phyloP scores from a whole-genome alignment of 352 stramenopile genomes.

The Pythium plurisporium region DNA sequence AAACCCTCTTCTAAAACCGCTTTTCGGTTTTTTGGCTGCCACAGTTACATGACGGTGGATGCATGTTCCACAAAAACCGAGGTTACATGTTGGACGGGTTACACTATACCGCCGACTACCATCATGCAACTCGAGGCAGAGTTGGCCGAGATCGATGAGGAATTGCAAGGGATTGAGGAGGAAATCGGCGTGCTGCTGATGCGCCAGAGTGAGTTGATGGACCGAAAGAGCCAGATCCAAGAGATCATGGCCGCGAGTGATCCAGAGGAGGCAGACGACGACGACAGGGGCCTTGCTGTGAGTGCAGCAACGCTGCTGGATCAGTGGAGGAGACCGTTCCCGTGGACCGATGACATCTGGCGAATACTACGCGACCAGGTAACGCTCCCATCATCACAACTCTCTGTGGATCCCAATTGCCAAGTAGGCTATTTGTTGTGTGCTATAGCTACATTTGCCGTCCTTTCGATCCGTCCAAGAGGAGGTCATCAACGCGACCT shows the following conservation, averaged over 20 bases:
- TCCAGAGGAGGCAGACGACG: neutral
- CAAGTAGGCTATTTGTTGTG: too few relatives aligned
- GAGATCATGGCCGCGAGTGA: constrained; percentile 23
- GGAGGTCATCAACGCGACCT: constrained; percentile 88
- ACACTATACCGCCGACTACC: too few relatives aligned
- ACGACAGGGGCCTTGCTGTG: neutral
- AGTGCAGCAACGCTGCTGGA: too few relatives aligned
- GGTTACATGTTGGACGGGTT: neutral
- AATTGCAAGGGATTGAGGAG: constrained; percentile 50
- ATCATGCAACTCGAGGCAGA: constrained; percentile 24
- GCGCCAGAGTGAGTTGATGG: constrained; percentile 48
- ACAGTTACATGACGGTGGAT: too few relatives aligned
- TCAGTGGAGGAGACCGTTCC: constrained; percentile 39
- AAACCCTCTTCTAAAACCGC: constrained; percentile 20
- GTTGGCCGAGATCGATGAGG: constrained; percentile 45
- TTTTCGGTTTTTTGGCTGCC: constrained; percentile 10
- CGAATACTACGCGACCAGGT: constrained; percentile 7
- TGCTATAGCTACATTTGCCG: constrained; percentile 64
- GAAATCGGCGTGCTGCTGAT: constrained; percentile 44
- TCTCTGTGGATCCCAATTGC: too few relatives aligned
- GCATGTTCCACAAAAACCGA: too few relatives aligned
- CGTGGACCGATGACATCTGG: constrained; percentile 30
- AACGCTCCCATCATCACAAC: too few relatives aligned
- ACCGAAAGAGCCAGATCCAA: constrained; percentile 42
- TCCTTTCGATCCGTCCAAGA: constrained; percentile 88